Conservation (phyloP, 371 early-diverging fungal species). For the Blakeslea trispora region DNA sequence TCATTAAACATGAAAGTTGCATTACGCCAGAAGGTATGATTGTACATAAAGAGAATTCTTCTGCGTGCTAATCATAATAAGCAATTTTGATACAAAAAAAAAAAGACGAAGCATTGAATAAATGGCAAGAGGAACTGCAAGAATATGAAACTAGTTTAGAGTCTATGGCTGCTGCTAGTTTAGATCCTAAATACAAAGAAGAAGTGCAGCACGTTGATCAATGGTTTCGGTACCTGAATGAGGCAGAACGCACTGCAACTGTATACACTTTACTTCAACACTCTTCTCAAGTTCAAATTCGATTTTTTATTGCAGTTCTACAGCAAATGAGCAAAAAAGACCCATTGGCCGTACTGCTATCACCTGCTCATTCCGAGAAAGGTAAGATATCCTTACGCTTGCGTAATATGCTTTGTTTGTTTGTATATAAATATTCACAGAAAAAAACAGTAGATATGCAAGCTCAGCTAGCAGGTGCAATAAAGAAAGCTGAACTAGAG, state of each 20-base stretch:
- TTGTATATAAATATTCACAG: not conserved
- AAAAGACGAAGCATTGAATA: constrained; percentile 78
- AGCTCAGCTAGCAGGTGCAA: constrained; percentile 58
- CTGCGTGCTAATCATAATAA: not conserved
- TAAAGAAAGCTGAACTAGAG: constrained; percentile 64
- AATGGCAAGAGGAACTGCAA: constrained; percentile 89
- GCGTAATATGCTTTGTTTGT: not conserved
- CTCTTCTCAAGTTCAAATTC: constrained; percentile 85
- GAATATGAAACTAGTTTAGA: constrained; percentile 91
- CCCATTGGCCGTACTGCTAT: constrained; percentile 58
- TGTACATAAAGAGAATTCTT: not conserved
- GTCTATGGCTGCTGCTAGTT: constrained; percentile 89
- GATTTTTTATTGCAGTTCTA: constrained; percentile 89
- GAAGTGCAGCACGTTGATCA: constrained; percentile 93
- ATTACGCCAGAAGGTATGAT: constrained; percentile 44
- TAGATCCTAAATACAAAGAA: constrained; percentile 79
- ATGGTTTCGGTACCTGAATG: constrained; percentile 90
- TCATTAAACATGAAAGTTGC: constrained; percentile 37
- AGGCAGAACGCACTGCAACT: constrained; percentile 90
- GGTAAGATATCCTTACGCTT: constrained; percentile 41
- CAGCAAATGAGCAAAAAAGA: constrained; percentile 88
- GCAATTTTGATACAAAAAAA: not conserved
- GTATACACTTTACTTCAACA: constrained; percentile 89
- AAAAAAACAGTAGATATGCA: constrained; percentile 49
- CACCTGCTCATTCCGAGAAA: constrained; percentile 65